Evolutionary conservation across 768 basidiomycete species (phyloP).

Genomic region (Lactarius hatsudake): DNA sequence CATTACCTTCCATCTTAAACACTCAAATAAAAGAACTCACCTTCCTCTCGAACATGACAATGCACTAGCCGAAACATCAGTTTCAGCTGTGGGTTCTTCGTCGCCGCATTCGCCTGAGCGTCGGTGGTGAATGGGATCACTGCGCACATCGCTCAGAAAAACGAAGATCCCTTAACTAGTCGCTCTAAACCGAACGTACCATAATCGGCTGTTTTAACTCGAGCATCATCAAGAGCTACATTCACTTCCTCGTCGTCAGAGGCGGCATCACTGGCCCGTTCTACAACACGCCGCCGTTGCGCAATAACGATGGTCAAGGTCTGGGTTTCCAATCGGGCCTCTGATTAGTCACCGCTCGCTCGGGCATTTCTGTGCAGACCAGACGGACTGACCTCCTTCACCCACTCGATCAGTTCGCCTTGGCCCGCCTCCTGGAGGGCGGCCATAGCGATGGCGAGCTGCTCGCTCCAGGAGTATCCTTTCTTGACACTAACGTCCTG

Average conservation of each 20-base stretch:
- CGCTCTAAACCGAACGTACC: conserved; percentile 46
- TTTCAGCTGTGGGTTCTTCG: conserved; percentile 75
- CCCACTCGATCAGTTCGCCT: conserved; percentile 69
- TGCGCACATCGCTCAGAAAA: conserved; percentile 33
- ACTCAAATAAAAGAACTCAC: conserved; percentile 39
- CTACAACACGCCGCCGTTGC: conserved; percentile 57
- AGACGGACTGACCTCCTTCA: conserved; percentile 61
- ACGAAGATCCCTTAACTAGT: conserved; percentile 4
- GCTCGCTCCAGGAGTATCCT: conserved; percentile 84
- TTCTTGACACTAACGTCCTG: conserved; percentile 81
- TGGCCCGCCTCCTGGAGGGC: conserved; percentile 67
- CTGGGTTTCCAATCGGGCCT: conserved; percentile 42
- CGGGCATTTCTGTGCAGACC: too few relatives aligned
- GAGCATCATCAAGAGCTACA: conserved; percentile 64
- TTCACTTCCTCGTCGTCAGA: conserved; percentile 34
- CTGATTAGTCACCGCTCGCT: conserved; percentile 11
- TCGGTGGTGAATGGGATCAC: conserved; percentile 76
- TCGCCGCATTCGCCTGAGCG: conserved; percentile 72
- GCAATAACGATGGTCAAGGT: conserved; percentile 59
- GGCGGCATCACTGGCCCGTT: conserved; percentile 52
- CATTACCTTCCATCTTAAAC: neutral
- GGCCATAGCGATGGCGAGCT: conserved; percentile 82
- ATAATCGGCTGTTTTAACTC: conserved; percentile 69
- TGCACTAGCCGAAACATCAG: conserved; percentile 78
- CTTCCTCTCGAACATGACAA: conserved; percentile 65